Evolutionary conservation across 345 rosid species (phyloP).

Genomic region (Eucalyptus leucophloia): DNA sequence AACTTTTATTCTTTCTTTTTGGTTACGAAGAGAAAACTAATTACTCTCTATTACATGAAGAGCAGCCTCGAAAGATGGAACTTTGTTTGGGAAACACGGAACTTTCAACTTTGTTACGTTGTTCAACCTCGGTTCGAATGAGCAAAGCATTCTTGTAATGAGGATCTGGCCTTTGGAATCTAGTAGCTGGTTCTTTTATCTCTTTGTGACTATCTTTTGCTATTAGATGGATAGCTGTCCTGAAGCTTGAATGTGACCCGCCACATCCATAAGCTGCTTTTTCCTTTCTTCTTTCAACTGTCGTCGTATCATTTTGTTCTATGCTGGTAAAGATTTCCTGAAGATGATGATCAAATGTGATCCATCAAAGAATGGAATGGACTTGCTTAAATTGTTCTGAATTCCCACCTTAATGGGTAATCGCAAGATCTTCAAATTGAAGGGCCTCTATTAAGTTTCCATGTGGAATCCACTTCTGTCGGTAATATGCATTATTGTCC

Average conservation of each 20-base stretch:
- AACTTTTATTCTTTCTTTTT: not conserved
- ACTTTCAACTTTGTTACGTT: not conserved
- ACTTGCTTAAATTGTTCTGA: not conserved
- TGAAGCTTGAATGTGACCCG: not conserved
- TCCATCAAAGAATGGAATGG: not conserved
- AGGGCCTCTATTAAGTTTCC: not conserved
- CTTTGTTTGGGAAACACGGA: not conserved
- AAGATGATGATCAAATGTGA: not conserved
- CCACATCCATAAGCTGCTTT: not conserved
- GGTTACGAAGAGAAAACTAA: not conserved
- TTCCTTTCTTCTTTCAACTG: not conserved
- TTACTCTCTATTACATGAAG: not conserved
- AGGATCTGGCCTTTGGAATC: not conserved
- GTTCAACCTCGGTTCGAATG: not conserved
- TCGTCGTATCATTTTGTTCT: not conserved
- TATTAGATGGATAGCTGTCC: not conserved
- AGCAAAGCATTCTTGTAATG: not conserved
- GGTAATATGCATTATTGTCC: not conserved
- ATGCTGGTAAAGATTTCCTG: not conserved
- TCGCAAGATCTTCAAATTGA: not conserved
- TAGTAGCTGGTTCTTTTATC: not conserved
- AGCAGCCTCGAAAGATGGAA: not conserved
- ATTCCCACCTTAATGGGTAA: not conserved
- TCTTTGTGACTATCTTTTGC: not conserved
- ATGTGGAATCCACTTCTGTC: not conserved